Evolutionary conservation across 768 basidiomycete species (phyloP).

Genomic region (Tylopilus sp.): DNA sequence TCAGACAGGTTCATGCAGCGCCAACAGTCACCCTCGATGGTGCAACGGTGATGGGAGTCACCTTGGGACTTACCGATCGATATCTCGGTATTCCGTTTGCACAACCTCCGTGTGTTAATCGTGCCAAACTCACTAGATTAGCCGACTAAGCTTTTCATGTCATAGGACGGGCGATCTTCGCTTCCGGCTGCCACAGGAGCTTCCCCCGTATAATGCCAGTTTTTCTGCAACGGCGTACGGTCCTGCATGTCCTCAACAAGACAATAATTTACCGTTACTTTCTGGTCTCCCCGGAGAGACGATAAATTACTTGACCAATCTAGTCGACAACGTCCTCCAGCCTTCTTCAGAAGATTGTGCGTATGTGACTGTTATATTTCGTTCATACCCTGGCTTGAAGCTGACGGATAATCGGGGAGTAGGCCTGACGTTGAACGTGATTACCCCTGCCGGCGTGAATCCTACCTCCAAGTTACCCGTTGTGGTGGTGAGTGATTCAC

Average conservation of each 20-base stretch:
- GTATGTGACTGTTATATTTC: too few relatives aligned
- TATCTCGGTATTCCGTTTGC: slow-evolving; percentile 43
- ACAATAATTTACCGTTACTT: slow-evolving; percentile 1
- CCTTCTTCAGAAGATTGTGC: slow-evolving; percentile 47
- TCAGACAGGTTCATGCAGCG: too few relatives aligned
- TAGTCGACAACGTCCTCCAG: slow-evolving; percentile 28
- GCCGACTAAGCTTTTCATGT: too few relatives aligned
- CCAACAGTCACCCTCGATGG: slow-evolving; percentile 28
- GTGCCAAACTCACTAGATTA: too few relatives aligned
- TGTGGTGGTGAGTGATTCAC: slow-evolving; percentile 40
- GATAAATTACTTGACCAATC: slow-evolving; percentile 22
- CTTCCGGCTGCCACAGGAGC: slow-evolving; percentile 23
- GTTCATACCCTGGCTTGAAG: too few relatives aligned
- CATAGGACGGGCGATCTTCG: slow-evolving; percentile 34
- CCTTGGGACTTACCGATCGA: slow-evolving; percentile 20
- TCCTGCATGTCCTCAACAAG: slow-evolving; percentile 12
- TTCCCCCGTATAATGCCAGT: slow-evolving; percentile 4
- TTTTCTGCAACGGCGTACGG: slow-evolving; percentile 5
- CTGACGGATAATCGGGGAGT: not conserved
- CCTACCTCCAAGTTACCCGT: slow-evolving; percentile 48
- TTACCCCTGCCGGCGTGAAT: slow-evolving; percentile 42
- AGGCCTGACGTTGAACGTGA: slow-evolving; percentile 53
- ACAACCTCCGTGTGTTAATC: slow-evolving; percentile 33
- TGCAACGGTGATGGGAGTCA: slow-evolving; percentile 28
- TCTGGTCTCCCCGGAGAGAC: slow-evolving; percentile 17